Conservation (phyloP, 2,329 filamentous ascomycete species). For the Dothideomycetes sp. region DNA sequence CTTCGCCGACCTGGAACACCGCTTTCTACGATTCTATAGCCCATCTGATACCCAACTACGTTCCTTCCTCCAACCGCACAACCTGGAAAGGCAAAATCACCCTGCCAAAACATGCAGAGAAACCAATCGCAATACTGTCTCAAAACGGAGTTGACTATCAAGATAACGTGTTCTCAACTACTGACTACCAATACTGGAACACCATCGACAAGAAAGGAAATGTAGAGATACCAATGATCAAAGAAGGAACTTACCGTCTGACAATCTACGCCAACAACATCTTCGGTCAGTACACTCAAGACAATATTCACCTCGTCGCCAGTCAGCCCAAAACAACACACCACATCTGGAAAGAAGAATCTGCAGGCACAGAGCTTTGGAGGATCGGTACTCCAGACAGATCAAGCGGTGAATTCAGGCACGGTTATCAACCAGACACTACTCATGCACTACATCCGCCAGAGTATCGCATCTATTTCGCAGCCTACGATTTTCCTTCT, state of each 20-base stretch:
- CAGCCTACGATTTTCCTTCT: slow-evolving; percentile 47
- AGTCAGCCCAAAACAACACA: slow-evolving; percentile 32
- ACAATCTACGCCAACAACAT: slow-evolving; percentile 55
- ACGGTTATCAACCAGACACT: slow-evolving; percentile 44
- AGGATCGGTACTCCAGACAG: slow-evolving; percentile 55
- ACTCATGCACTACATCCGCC: slow-evolving; percentile 43
- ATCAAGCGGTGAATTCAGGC: slow-evolving; percentile 50
- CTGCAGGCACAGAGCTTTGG: slow-evolving; percentile 50
- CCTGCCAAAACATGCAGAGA: slow-evolving; percentile 44
- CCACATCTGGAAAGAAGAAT: slow-evolving; percentile 46
- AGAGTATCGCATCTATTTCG: slow-evolving; percentile 56
- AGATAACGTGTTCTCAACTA: slow-evolving; percentile 47
- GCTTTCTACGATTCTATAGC: slow-evolving; percentile 57
- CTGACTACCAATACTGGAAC: slow-evolving; percentile 56
- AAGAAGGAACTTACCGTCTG: slow-evolving; percentile 50
- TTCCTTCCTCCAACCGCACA: slow-evolving; percentile 44
- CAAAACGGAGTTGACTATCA: slow-evolving; percentile 46
- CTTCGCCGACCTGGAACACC: slow-evolving; percentile 45
- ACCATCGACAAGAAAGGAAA: slow-evolving; percentile 40
- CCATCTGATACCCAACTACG: slow-evolving; percentile 49
- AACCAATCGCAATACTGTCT: slow-evolving; percentile 48
- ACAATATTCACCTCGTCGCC: slow-evolving; percentile 39
- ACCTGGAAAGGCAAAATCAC: slow-evolving; percentile 42
- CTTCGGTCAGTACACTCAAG: slow-evolving; percentile 51
- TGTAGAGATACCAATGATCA: slow-evolving; percentile 46